Evolutionary conservation across 73 alveolate species (phyloP), one percentile per base, ranked within the genome.

Genomic region (Paramecium tetraurelia): DNA sequence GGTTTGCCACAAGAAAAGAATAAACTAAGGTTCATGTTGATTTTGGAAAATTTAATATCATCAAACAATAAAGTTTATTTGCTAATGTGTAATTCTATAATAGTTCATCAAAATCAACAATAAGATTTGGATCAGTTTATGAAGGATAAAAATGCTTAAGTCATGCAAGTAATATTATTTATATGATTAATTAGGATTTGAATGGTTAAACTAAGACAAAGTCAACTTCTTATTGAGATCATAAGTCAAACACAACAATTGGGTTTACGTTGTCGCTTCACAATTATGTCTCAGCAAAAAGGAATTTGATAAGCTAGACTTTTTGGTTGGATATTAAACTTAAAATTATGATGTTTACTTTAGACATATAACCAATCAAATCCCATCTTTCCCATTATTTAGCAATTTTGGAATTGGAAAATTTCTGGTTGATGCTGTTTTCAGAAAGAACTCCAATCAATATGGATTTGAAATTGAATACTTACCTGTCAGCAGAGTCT

Each of bases 1-100:
- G 90, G 90, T 80, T 80, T 48, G 90, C 90, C 18, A 80, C 90
- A 14, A 80, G 90, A 80, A 22, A 16, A 46, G 90, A 80, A 18
- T n/a, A 80, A 46, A 80, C 90, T 24, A 80, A 80, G 53, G 75
- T 80, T 22, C 90, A 80, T 48, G 76, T 80, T 2, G 90, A 80
- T 80, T 80, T 80, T 9, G 90, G 90, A 7, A 22, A 80, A 48
- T 46, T 24, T 43, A 48, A 80, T 21, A 20, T 80, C 44, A 48
- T 80, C 9, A 80, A 80, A 63, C 7, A 80, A 48, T 80, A 80
- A 80, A 80, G 43, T 46, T 24, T 80, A 20, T 80, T 80, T 80
- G 90, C 90, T 27, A 80, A 80, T 80, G 72, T 35, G 9, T 44
- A 41, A 80, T 80, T 80, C 76, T 80, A 41, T 46, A 80, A 80